Conservation (phyloP, 179 eudicot species). For the Actinidia polygama region DNA sequence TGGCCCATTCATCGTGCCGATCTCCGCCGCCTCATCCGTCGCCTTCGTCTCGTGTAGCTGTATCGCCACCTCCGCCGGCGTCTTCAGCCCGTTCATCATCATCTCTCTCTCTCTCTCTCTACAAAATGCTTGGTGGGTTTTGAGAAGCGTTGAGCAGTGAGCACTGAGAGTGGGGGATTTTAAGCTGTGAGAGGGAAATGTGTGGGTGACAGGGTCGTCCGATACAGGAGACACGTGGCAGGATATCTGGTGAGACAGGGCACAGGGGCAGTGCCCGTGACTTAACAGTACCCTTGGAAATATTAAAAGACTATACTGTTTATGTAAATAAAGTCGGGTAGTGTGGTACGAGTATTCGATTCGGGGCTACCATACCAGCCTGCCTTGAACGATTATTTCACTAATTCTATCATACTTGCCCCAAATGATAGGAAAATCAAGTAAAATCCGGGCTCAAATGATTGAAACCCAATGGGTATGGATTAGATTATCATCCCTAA, state of each 20-base stretch:
- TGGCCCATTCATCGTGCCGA: conserved; percentile 43
- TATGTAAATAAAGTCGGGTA: too few species aligned
- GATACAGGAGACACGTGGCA: conserved; percentile 7
- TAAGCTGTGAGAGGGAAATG: not conserved
- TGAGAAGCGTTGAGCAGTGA: not conserved
- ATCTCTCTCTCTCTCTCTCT: not conserved
- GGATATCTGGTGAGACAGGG: not conserved
- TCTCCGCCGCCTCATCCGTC: conserved; percentile 31
- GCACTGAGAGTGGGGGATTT: not conserved
- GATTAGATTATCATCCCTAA: too few species aligned
- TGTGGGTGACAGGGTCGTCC: not conserved
- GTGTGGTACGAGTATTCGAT: too few species aligned
- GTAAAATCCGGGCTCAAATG: too few species aligned
- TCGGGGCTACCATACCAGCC: too few species aligned
- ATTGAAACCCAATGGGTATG: too few species aligned
- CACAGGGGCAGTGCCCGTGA: not conserved
- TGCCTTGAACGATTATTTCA: too few species aligned
- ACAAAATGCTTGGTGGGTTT: not conserved
- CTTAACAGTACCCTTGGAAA: not conserved
- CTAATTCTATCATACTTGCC: too few species aligned
- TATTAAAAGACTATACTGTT: too few species aligned
- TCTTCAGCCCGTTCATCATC: conserved; percentile 28
- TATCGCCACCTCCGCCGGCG: conserved; percentile 28
- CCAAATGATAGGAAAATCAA: too few species aligned
- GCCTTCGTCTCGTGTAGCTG: conserved; percentile 36